phyloP scores from a whole-genome alignment of 148 eudicot genomes.

The Arctostaphylos glauca region DNA sequence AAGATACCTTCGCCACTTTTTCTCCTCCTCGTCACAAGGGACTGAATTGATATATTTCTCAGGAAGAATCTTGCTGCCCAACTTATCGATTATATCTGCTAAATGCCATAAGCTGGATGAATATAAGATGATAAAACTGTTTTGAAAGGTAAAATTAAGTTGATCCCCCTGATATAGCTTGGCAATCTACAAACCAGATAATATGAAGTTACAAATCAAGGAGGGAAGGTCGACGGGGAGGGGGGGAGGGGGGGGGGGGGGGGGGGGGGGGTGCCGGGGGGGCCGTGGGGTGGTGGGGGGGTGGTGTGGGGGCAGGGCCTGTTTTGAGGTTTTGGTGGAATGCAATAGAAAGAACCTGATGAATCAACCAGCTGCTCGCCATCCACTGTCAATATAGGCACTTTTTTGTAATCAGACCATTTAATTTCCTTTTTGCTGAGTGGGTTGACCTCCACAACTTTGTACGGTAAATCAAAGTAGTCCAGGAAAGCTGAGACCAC shows the following conservation, averaged over 20 bases:
- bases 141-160: background rate
- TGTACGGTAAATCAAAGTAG: conserved; percentile 66
- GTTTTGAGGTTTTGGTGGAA: too few species aligned
- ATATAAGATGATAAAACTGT: background rate
- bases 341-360: conserved; percentile 48
- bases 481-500: conserved; percentile 63
- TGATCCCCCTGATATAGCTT: background rate
- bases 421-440: conserved; percentile 73
- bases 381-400: conserved; percentile 66
- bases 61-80: conserved; percentile 44
- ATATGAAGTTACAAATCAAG: background rate
- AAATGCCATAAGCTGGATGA: conserved; percentile 3
- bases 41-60: conserved; percentile 28
- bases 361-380: conserved; percentile 69
- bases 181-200: background rate
- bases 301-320: too few species aligned
- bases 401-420: conserved; percentile 84
- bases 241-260: too few species aligned
- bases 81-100: conserved; percentile 57
- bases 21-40: conserved; percentile 54
- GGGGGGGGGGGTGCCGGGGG: background rate
- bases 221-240: background rate
- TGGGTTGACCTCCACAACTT: conserved; percentile 81
- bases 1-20: conserved; percentile 62
- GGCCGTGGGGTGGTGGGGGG: background rate